Base-by-base conservation (phyloP, 2,329 filamentous ascomycete species). In the Colletotrichum tamarilloi region DNA sequence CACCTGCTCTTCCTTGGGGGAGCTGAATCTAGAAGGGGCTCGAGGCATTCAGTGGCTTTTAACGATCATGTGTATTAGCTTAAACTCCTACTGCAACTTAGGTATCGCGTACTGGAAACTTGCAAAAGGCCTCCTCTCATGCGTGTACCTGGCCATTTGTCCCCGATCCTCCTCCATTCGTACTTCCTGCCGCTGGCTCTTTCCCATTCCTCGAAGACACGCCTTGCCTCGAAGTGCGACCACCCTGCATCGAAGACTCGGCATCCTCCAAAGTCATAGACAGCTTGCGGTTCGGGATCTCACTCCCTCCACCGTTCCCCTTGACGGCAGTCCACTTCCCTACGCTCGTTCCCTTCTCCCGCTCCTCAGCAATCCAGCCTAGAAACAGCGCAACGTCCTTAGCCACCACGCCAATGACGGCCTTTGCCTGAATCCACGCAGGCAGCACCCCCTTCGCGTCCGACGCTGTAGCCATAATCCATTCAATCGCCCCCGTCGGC, bases 391-490 rank as follows among this genome's bases (percentile, higher is more conserved):
- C 89, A 7, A 95, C 93, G 79, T 95, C 93, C 82, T 94, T 93
- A 22, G 89, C 89, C 62, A 95, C 86, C 73, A 89, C 87, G 1
- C 86, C 87, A 1, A 91, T 89, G 62, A 94, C 85, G 4, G 88
- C 90, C 79, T 89, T 77, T 74, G 90, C 91, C 84, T 95, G 93
- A 76, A 92, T 79, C 85, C 87, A 91, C 79, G 87, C 84, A 0
- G 94, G 94, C 68, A 95, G 78, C 32, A 87, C 81, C 0, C 94
- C 94, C 67, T 87, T 87, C 0, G 93, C 93, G 80, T 95, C 89
- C 72, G 91, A 93, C 12, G 91, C 89, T 11, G 93, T 95, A 9
- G 90, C 92, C 92, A 96, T 95, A 71, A 92, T 85, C 94, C 94
- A 97, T 81, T 93, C 91, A 59, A 94, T 86, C 22, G 83, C 80